A percentile compares a stretch with the other conserved stretches of the same genome.
phyloP scores from a whole-genome alignment of 768 basidiomycete species.

The Termitomyces sp. region DNA sequence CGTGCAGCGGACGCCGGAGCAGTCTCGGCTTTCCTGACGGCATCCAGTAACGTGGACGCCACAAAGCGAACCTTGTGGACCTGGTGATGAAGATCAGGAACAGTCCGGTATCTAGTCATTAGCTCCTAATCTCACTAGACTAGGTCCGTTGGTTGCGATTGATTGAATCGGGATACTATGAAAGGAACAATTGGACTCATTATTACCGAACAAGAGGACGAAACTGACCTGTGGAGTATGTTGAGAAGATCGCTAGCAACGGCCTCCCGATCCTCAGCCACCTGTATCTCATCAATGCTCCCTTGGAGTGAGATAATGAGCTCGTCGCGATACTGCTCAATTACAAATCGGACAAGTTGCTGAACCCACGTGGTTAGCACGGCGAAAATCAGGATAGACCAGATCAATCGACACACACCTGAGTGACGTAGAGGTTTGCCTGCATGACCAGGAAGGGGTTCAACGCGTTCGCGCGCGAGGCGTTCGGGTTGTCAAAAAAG shows the following conservation, averaged over 20 bases:
- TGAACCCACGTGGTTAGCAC: slow-evolving; percentile 23
- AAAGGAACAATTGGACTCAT: slow-evolving; percentile 4
- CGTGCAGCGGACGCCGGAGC: slow-evolving; percentile 78
- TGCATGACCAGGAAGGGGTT: slow-evolving; percentile 93
- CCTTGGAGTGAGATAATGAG: slow-evolving; percentile 67
- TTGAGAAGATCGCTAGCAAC: slow-evolving; percentile 86
- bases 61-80: slow-evolving; percentile 94
- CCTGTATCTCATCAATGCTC: slow-evolving; percentile 55
- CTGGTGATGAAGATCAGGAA: slow-evolving; percentile 30
- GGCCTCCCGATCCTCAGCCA: slow-evolving; percentile 74
- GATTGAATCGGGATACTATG: slow-evolving; percentile 87
- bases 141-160: slow-evolving; percentile 85
- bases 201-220: not conserved
- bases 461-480: slow-evolving; percentile 77
- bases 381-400: not conserved
- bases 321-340: slow-evolving; percentile 90
- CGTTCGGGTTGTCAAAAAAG: slow-evolving; percentile 90
- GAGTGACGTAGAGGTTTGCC: slow-evolving; percentile 89
- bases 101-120: not conserved
- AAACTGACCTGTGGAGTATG: slow-evolving; percentile 70
- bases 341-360: slow-evolving; percentile 93
- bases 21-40: slow-evolving; percentile 76
- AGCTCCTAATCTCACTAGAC: slow-evolving; percentile 40
- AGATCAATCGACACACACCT: slow-evolving; percentile 46
- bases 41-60: slow-evolving; percentile 84